These are phyloP conservation scores for Boletus patriciae DNA, from an alignment of 768 basidiomycete species.

Conservation along the genomic window DNA sequence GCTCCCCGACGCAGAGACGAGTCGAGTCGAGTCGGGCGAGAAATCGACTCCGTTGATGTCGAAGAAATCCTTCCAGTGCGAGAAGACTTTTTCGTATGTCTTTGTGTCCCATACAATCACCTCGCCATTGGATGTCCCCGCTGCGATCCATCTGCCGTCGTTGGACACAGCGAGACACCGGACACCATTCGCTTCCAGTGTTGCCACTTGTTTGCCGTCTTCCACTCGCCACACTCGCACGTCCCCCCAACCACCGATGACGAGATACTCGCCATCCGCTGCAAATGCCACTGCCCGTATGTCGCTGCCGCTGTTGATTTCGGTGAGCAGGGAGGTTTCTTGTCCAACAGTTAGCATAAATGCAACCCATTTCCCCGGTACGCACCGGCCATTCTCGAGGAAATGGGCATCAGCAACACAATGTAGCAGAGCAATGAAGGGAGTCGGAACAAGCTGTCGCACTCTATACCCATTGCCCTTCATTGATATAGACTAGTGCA, in stretches of 20 bases:
- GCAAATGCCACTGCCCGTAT: not conserved
- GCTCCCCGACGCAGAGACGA: not conserved
- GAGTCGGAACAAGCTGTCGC: no score
- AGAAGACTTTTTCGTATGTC: not conserved
- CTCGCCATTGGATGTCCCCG: no score
- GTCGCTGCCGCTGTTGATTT: not conserved
- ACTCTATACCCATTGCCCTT: no score
- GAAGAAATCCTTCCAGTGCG: not conserved
- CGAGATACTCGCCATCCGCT: not conserved
- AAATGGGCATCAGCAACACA: no score
- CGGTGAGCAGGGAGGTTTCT: not conserved
- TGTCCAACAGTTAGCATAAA: not conserved
- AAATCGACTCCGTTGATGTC: not conserved
- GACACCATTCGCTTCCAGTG: not conserved
- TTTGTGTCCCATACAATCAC: not conserved
- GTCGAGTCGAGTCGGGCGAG: not conserved
- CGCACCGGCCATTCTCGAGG: not conserved
- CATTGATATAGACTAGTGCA: no score
- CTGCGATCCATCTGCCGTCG: constrained; percentile 5
- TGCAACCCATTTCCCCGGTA: not conserved
- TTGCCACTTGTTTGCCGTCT: not conserved
- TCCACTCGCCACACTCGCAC: not conserved
- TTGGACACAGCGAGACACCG: not conserved
- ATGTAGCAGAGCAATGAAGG: not conserved
- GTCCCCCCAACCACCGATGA: not conserved